phyloP scores from a whole-genome alignment of 129 eudicot genomes.

The Silybum marianum region DNA sequence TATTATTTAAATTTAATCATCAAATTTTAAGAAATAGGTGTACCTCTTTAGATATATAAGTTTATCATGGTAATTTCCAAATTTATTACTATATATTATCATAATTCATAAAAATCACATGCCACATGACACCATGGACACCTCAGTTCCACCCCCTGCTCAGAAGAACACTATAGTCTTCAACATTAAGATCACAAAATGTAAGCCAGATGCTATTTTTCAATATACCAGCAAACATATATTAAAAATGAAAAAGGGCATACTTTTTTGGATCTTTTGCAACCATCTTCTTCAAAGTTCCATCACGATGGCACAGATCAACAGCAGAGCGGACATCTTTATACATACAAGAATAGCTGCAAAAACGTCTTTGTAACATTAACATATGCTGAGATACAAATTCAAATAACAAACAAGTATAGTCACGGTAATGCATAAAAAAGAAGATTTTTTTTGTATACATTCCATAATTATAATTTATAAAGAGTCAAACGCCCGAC shows the following conservation, averaged over 20 bases:
- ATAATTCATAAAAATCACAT: neutral
- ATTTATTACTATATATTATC: neutral
- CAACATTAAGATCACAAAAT: constrained; percentile 17
- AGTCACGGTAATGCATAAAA: neutral
- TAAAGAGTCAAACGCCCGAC: neutral
- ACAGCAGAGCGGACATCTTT: constrained; percentile 95
- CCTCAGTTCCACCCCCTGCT: constrained; percentile 18
- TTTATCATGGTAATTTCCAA: neutral
- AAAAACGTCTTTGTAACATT: constrained; percentile 17
- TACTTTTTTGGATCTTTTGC: constrained; percentile 91
- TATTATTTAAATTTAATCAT: neutral
- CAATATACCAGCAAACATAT: constrained; percentile 1
- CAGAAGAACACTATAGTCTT: neutral
- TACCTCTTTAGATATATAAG: neutral
- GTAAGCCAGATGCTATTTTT: constrained; percentile 15
- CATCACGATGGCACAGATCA: constrained; percentile 96
- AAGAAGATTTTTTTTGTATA: neutral
- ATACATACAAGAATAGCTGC: constrained; percentile 81
- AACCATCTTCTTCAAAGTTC: constrained; percentile 91
- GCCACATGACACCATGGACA: constrained; percentile 2
- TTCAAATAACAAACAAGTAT: constrained; percentile 8
- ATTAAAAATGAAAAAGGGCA: neutral
- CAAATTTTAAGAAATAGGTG: neutral
- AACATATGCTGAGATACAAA: constrained; percentile 16
- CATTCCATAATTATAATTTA: neutral